Conservation (phyloP, 192 early-diverging fungal genomes). For the Tieghemiomyces parasiticus region DNA sequence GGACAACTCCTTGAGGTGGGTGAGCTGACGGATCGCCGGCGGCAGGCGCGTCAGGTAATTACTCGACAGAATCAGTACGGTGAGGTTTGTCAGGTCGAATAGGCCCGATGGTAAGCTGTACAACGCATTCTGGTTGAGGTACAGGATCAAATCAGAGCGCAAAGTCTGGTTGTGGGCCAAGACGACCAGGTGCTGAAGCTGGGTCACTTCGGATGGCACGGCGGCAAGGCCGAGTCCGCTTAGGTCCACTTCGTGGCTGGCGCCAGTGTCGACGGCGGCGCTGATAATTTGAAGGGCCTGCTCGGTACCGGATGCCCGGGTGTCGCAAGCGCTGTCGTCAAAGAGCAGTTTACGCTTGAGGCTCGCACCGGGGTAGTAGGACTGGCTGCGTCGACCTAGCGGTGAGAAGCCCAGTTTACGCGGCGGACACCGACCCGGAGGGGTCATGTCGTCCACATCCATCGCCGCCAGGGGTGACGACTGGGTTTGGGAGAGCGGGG, state of each 20-base stretch:
- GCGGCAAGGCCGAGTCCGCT: slow-evolving; percentile 27
- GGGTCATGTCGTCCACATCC: too few relatives aligned
- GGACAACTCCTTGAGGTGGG: slow-evolving; percentile 27
- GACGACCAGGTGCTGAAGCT: slow-evolving; percentile 29
- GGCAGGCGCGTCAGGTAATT: slow-evolving; percentile 25
- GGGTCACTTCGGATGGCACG: slow-evolving; percentile 28
- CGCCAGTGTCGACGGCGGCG: slow-evolving; percentile 24
- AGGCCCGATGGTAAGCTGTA: slow-evolving; percentile 20
- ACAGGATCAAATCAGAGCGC: slow-evolving; percentile 22
- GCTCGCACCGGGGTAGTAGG: not conserved
- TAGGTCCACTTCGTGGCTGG: slow-evolving; percentile 21
- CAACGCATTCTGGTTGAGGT: slow-evolving; percentile 20
- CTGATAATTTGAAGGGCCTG: slow-evolving; percentile 23
- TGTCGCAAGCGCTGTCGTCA: not conserved
- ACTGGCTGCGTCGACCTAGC: not conserved
- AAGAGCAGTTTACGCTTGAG: slow-evolving; percentile 2
- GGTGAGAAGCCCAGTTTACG: not conserved
- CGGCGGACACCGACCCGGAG: too few relatives aligned
- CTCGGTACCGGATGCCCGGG: not conserved
- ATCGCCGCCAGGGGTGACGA: too few relatives aligned
- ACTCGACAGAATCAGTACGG: slow-evolving; percentile 26
- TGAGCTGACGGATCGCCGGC: slow-evolving; percentile 26
- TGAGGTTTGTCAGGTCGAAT: slow-evolving; percentile 29
- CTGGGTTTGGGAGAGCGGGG: too few relatives aligned
- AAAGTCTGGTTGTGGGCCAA: slow-evolving; percentile 22